Base-by-base conservation (phyloP, 768 basidiomycete species). In the Pleurotus sapidus region DNA sequence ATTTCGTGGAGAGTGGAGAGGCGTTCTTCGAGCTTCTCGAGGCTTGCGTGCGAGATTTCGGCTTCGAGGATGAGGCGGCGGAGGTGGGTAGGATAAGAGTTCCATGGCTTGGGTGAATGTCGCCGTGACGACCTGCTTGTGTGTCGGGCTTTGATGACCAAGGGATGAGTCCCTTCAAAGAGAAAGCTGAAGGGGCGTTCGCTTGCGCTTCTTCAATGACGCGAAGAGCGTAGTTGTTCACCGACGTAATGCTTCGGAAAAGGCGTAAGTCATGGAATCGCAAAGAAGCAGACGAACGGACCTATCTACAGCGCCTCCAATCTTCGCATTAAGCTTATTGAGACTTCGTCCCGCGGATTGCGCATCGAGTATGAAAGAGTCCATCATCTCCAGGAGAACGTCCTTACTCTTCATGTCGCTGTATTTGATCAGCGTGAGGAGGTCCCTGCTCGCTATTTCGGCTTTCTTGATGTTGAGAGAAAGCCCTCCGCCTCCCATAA, bases 281-380 rank as follows among this genome's bases (percentile, higher is more conserved):
- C 23, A n/a, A 48, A 27, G 9, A 24, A 25, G 20, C 2, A 38
- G 46, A 40, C 40, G n/a, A 0, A 70, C 84, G 65, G 56, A 89
- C 90, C 73, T 83, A 59, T 93, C 91, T 1, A 92, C 86, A 0
- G 88, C 82, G 34, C 89, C 87, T 37, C 82, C 79, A n/a, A 91
- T 80, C 64, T 79, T 88, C 3, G 90, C 74, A 37, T 80, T 79
- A 42, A 93, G 72, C 64, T 72, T 84, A 63, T 84, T 83, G 56
- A 93, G 66, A 27, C 83, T 81, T 30, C 80, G 72, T 2, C 83
- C 83, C 1, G 85, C 77, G 58, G 71, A 78, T 70, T 81, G 84
- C 0, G 90, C 88, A 61, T 86, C 84, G 5, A 70, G 67, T 2
- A 84, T 79, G 64, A 92, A 89, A 3, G 74, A 76, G 12, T 59